Percentiles rank a stretch among this genome's conserved stretches.
Conservation (phyloP, 768 basidiomycete genomes). For the Leccinum incarnatum region DNA sequence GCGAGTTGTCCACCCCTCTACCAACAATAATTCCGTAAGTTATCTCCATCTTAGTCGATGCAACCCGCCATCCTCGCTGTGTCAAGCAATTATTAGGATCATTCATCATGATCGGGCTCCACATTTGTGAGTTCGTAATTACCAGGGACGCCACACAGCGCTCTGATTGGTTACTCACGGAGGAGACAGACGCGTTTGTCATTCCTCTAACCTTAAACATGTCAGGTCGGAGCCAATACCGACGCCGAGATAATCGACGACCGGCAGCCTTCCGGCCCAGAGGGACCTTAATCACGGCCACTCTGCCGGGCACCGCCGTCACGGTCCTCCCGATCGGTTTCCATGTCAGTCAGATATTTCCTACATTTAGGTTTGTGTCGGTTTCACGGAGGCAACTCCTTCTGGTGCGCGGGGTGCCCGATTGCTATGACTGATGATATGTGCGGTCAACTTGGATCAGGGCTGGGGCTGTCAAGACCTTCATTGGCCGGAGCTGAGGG, state of each 20-base stretch:
- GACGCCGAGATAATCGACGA: conserved; percentile 20
- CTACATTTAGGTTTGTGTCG: conserved; percentile 2
- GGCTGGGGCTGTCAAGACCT: conserved; percentile 14
- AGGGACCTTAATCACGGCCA: conserved; percentile 15
- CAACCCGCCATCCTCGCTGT: conserved; percentile 14
- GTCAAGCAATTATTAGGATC: conserved; percentile 10
- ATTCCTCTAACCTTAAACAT: conserved; percentile 20
- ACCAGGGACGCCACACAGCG: conserved; percentile 23
- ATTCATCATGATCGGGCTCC: conserved; percentile 22
- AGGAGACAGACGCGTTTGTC: conserved; percentile 20
- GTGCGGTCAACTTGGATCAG: conserved; percentile 15
- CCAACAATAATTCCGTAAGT: conserved; percentile 15
- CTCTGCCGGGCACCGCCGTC: conserved; percentile 27
- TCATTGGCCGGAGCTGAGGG: conserved; percentile 18
- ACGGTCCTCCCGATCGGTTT: conserved; percentile 20
- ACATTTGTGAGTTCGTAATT: conserved; percentile 21
- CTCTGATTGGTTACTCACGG: conserved; percentile 22
- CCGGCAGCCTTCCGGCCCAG: conserved; percentile 13
- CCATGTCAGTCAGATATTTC: conserved; percentile 14
- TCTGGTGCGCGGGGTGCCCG: conserved; percentile 13
- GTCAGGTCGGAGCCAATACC: conserved; percentile 23
- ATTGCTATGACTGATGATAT: conserved; percentile 9
- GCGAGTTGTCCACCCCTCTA: conserved; percentile 7
- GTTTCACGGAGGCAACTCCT: conserved; percentile 15
- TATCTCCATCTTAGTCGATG: conserved; percentile 14